phyloP scores from a whole-genome alignment of 805 yeast genomes.

The Deakozyma indianensis region DNA sequence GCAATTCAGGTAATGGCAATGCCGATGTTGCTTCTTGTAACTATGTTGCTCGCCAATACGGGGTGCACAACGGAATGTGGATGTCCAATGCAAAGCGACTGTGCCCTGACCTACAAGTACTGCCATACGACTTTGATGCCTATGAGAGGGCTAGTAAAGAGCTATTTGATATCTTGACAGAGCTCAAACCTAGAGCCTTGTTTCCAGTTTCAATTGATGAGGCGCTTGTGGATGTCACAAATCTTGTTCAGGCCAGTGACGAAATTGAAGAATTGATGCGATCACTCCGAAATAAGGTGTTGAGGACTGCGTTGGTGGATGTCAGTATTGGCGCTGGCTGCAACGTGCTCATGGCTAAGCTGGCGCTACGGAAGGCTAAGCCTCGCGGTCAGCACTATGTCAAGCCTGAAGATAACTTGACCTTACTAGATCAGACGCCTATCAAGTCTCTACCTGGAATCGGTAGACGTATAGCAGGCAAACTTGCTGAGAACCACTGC shows the following conservation, averaged over 20 bases:
- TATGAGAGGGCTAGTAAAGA: constrained; percentile 52
- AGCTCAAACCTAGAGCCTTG: constrained; percentile 29
- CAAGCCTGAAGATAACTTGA: constrained; percentile 15
- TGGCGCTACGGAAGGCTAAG: constrained; percentile 61
- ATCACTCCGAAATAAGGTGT: constrained; percentile 29
- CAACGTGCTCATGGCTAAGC: constrained; percentile 63
- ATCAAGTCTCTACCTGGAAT: constrained; percentile 31
- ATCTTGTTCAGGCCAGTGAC: constrained; percentile 15
- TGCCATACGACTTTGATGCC: constrained; percentile 61
- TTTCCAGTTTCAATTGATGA: constrained; percentile 89
- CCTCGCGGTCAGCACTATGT: constrained; percentile 53
- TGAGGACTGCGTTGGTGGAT: constrained; percentile 36
- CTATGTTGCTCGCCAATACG: constrained; percentile 66
- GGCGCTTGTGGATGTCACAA: constrained; percentile 57
- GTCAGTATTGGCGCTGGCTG: constrained; percentile 71
- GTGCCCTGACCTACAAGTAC: constrained; percentile 51
- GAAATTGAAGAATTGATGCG: constrained; percentile 15
- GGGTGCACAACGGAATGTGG: constrained; percentile 89
- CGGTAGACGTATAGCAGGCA: constrained; percentile 28
- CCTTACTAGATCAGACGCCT: constrained; percentile 24
- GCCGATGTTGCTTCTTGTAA: constrained; percentile 90
- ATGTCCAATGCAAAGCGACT: constrained; percentile 43
- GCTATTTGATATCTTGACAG: constrained; percentile 47
- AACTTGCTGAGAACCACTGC: constrained; percentile 26
- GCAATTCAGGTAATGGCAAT: constrained; percentile 30